Evolutionary conservation across 2,329 filamentous ascomycete genomes (phyloP).

Genomic region (Trichoderma gracile): DNA sequence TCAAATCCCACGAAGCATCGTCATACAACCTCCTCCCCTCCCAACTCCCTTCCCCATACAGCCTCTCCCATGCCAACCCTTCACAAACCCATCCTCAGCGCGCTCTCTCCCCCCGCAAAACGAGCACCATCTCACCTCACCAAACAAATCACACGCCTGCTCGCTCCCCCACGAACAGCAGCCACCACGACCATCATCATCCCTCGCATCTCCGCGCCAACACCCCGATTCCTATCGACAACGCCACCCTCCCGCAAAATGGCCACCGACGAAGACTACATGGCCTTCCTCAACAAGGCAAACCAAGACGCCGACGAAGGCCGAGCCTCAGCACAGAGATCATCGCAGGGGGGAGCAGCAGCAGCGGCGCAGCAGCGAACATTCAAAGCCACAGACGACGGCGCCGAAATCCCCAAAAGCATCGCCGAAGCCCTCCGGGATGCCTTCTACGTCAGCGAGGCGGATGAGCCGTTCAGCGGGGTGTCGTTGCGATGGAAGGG

Average conservation of each 20-base stretch:
- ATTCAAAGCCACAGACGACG: conserved; percentile 55
- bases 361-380: conserved; percentile 32
- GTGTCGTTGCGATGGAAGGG: conserved; percentile 66
- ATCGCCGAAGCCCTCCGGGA: conserved; percentile 54
- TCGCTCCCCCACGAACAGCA: background rate
- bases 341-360: conserved; percentile 29
- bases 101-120: background rate
- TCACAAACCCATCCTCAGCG: background rate
- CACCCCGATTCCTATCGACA: conserved; percentile 30
- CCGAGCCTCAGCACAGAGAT: conserved; percentile 27
- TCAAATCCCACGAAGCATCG: background rate
- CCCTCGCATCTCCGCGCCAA: background rate
- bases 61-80: conserved; percentile 4
- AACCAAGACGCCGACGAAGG: conserved; percentile 71
- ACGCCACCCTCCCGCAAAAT: conserved; percentile 45
- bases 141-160: background rate
- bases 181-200: background rate
- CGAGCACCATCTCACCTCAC: conserved; percentile 1
- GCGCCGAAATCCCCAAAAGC: conserved; percentile 60
- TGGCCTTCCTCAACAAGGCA: conserved; percentile 82
- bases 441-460: conserved; percentile 74
- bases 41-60: too few species aligned
- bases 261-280: conserved; percentile 80
- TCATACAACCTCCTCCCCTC: conserved; percentile 4
- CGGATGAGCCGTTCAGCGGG: conserved; percentile 81